Conservation (phyloP, 176 grass and related monocot species). For the Bonia amplexicaulis region DNA sequence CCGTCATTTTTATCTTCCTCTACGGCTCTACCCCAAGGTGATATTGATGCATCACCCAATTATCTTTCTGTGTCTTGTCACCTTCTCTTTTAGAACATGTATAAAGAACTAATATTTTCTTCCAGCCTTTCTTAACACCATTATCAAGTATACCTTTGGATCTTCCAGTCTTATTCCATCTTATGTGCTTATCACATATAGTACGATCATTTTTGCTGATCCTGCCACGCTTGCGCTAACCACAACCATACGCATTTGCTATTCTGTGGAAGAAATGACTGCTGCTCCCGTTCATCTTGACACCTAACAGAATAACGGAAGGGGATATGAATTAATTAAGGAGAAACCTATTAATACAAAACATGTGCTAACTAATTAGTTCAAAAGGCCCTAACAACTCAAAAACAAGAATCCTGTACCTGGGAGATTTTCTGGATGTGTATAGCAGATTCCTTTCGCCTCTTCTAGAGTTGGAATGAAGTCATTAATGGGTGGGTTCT, state of each 20-base stretch:
- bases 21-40: conserved; percentile 60
- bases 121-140: conserved; percentile 66
- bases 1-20: conserved; percentile 55
- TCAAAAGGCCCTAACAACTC: background rate
- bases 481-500: too few species aligned
- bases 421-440: conserved; percentile 83
- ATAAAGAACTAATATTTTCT: conserved; percentile 82
- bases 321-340: background rate
- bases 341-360: background rate
- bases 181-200: background rate
- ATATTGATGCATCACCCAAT: conserved; percentile 88
- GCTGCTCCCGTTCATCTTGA: conserved; percentile 63
- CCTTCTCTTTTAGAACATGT: conserved; percentile 19
- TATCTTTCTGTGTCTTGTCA: conserved; percentile 27
- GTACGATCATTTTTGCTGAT: conserved; percentile 31
- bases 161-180: conserved; percentile 79
- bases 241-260: conserved; percentile 63
- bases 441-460: conserved; percentile 73
- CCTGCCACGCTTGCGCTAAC: conserved; percentile 62
- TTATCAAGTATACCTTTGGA: conserved; percentile 45
- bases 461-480: conserved; percentile 70
- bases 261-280: conserved; percentile 73
- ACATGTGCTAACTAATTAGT: background rate
- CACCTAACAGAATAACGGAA: conserved; percentile 34
- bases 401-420: conserved; percentile 40